Conservation (phyloP, 176 grass and related monocot species). For the Raddia guianensis region DNA sequence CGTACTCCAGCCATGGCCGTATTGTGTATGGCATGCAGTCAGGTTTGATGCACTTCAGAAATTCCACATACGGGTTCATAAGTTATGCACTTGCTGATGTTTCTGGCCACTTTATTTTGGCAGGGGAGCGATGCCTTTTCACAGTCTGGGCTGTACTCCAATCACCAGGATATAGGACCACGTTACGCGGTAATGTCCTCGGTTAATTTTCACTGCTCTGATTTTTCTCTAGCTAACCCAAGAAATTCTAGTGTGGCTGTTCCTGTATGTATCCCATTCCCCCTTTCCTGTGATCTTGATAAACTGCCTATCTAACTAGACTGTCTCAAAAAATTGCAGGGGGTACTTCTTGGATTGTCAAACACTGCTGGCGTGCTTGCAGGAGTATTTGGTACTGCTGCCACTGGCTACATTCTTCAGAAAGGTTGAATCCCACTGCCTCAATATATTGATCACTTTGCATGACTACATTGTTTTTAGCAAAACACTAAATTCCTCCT, state of each 20-base stretch:
- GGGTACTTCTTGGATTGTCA: constrained; percentile 87
- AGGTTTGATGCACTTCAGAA: constrained; percentile 59
- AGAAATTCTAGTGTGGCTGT: not conserved
- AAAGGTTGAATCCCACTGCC: constrained; percentile 38
- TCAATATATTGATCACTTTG: not conserved
- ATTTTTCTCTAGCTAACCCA: not conserved
- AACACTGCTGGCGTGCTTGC: constrained; percentile 97
- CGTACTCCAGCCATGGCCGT: constrained; percentile 75
- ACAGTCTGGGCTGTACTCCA: constrained; percentile 94
- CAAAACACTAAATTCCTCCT: constrained; percentile 6
- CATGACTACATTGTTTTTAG: not conserved
- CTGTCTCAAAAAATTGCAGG: constrained; percentile 42
- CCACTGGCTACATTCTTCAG: constrained; percentile 86
- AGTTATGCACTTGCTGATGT: not conserved
- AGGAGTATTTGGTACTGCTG: constrained; percentile 91
- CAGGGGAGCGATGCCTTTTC: constrained; percentile 95
- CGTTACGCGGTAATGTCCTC: constrained; percentile 72
- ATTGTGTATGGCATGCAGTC: constrained; percentile 94
- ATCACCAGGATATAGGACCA: constrained; percentile 98
- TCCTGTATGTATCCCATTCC: not conserved
- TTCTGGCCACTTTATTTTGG: constrained; percentile 21
- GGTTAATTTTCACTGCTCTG: constrained; percentile 8
- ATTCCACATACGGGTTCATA: not conserved
- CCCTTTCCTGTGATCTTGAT: constrained; percentile 17
- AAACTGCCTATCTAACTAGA: constrained; percentile 30